Evolutionary conservation across 2,329 filamentous ascomycete genomes (phyloP), one percentile per base, ranked within the genome.

Genomic region (Aspergillus ibericus): DNA sequence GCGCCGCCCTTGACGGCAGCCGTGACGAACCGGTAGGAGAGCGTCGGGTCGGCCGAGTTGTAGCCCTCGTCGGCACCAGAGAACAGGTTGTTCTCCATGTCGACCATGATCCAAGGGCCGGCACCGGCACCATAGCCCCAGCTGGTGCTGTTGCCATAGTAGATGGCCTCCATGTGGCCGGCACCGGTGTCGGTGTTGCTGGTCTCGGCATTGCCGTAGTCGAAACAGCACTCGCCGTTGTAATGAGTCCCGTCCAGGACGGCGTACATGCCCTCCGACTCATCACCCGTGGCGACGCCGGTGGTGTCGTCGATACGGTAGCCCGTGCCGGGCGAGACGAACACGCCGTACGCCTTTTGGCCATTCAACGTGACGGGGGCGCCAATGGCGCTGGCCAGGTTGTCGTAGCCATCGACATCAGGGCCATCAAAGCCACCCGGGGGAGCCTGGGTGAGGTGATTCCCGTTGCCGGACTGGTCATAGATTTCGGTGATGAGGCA

Each of bases 161-260:
- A 89, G 58, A 89, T 84, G 55, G 86, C 84, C 68, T 89, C 87
- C 86, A 89, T 89, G 66, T 88, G 85, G 15, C 84, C 86, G 54
- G 83, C 81, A 2, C 86, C 87, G 0, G 84, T 82, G 59, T 85
- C 83, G 1, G 2, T 60, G 58, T 68, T 81, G 69, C 64, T 84
- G 2, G 76, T 79, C 73, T 86, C 83, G 47, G 82, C 83, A 49
- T 85, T 85, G 48, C 83, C 83, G 51, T 85, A 85, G 70, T 85
- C 82, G 63, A 83, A 84, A 67, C 79, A 74, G 62, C 72, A 74
- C 20, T 12, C 66, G 15, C 63, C 56, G 53, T 78, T 66, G 68
- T 77, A 69, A 59, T 73, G 59, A 27, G 70, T 74, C 15, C 71
- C 72, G 18, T 74, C 72, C 1, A 74, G 58, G 2, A 74, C 69